Conservation (phyloP, 495 filamentous ascomycete genomes). For the Astrocystis sublimbata region DNA sequence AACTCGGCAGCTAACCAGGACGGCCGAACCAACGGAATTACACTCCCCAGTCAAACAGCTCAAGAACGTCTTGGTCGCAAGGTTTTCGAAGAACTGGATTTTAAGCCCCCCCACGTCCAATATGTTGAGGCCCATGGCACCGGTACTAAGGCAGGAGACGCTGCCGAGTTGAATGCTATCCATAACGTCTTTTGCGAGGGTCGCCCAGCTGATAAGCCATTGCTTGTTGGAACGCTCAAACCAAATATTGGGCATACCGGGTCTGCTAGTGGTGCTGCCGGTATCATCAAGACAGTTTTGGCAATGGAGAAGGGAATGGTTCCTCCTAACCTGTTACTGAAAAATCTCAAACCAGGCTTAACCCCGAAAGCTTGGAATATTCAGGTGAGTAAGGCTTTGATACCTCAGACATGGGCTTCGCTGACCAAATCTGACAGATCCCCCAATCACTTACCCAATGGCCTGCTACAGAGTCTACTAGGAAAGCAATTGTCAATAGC, state of each 20-base stretch:
- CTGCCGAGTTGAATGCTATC: neutral
- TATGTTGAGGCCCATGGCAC: neutral
- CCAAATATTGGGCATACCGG: constrained; percentile 54
- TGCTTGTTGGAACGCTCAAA: constrained; percentile 37
- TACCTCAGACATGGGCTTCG: too few relatives aligned
- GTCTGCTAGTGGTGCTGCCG: constrained; percentile 46
- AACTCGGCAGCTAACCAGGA: neutral
- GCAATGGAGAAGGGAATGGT: constrained; percentile 48
- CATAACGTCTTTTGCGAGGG: neutral
- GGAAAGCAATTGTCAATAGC: constrained; percentile 39
- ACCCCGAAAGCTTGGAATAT: constrained; percentile 27
- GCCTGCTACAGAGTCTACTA: constrained; percentile 39
- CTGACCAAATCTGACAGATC: neutral
- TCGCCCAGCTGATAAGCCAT: neutral
- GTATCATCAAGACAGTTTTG: constrained; percentile 49
- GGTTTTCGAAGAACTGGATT: neutral
- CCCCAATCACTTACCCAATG: neutral
- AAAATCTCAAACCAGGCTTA: constrained; percentile 50
- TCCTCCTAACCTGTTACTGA: constrained; percentile 39
- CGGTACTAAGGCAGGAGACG: neutral
- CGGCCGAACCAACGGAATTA: neutral
- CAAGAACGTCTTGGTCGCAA: neutral
- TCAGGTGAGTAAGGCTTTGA: neutral
- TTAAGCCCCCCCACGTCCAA: neutral
- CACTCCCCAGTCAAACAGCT: neutral